Evolutionary conservation across 441 rosid genomes (phyloP), one percentile per base, ranked within the genome.

Genomic region (Corymbia citriodora): DNA sequence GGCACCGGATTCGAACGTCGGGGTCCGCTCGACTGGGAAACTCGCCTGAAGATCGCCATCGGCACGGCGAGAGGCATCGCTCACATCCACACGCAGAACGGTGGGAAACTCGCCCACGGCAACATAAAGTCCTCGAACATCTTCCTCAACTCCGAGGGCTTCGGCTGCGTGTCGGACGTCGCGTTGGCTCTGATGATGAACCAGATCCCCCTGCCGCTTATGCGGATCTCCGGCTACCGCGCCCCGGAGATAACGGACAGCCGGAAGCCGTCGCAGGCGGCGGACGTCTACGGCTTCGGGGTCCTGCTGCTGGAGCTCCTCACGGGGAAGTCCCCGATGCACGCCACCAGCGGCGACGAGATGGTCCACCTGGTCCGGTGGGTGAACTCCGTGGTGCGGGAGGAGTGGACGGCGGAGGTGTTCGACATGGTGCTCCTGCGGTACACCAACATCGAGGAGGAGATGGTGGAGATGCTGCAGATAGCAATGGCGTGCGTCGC

Each of bases 381-480:
- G 99, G 99, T 97, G 93, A 93, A 95, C 92, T 96, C 99, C 12
- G 99, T 96, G 74, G 98, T 98, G 29, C 95, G 99, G 88, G 99
- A 98, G 88, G 99, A 98, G 93, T 98, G 99, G 99, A 97, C 99
- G 0, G 99, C 98, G 63, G 99, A 97, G 92, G 99, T 97, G 87
- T 98, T 97, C 93, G 99, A 98, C 89, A 89, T 96, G 57, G 96
- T 94, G 93, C 99, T 98, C 74, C 86, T 97, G 90, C 94, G 96
- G 94, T 96, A 94, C 89, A 96, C 99, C 3, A 96, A 97, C 86
- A 97, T 97, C 15, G 99, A 98, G 93, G 99, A 97, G 91, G 99
- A 97, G 94, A 96, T 97, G 98, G 99, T 98, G 48, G 98, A 95
- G 94, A 96, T 97, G 99, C 91, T 98, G 90, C 99, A 97, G 90